Base-by-base conservation (phyloP, 192 early-diverging fungal species). In the Rhizophagus prolifer region DNA sequence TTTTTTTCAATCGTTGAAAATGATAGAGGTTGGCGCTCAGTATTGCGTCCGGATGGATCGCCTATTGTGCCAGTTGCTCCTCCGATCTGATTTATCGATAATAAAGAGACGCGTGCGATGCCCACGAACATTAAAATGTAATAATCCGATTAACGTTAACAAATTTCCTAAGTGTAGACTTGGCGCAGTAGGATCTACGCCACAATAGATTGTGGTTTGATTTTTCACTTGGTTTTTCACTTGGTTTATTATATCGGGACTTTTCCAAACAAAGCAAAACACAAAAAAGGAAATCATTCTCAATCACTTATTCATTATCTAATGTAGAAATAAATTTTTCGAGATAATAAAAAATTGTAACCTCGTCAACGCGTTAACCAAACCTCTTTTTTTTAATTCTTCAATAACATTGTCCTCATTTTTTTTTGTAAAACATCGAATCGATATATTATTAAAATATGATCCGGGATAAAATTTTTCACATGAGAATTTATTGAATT, bases 1-100 rank as follows among this genome's bases (percentile, higher is more conserved):
- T 98, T 97, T 10, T 65, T 58, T 7, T 83, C 78, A 16, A 96
- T 80, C 9, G 80, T 83, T 6, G 86, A 82, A 23, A 75, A 76
- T 4, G 84, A 89, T 75, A 97, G 79, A 8, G 90, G 91, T 23
- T 81, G 79, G 7, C 97, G 91, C 75, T 98, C 97, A 0, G 92
- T 90, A 58, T 86, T 88, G 60, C 92, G 90, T 6, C 97, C 97
- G 21, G 91, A 93, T 5, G 97, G 97, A 79, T 98, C 97, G 16
- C 97, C 97, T 65, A 98, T 96, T 16, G 87, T 80, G 1, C 95
- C 97, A 1, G 97, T 98, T 9, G 97, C 97, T 16, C 94, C 94
- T 21, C 95, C 95, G 0, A 91, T 81, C 90, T 91, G 46, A 50
- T 23, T 38, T 46, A 38, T 61, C 9, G 23, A n/a, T 36, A 19